Conservation (phyloP, 768 basidiomycete genomes). For the Pisolithus microcarpus region DNA sequence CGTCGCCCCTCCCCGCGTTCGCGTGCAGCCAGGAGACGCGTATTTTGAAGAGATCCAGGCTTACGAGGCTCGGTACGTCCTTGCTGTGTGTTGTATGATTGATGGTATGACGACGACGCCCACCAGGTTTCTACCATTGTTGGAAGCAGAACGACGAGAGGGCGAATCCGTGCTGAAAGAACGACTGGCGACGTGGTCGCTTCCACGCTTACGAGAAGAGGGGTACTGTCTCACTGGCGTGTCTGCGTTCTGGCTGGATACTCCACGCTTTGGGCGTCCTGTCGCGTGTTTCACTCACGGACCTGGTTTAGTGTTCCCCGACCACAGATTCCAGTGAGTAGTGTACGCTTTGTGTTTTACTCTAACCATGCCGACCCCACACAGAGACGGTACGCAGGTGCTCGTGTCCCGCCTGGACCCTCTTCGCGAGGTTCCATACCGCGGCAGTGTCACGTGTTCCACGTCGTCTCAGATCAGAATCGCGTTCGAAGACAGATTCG, state of each 20-base stretch:
- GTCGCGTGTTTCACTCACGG: conserved; percentile 61
- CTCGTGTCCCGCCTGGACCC: conserved; percentile 61
- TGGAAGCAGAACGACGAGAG: conserved; percentile 57
- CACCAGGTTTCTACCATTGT: conserved; percentile 40
- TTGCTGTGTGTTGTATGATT: background rate
- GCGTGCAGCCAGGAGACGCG: conserved; percentile 31
- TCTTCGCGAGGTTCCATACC: conserved; percentile 42
- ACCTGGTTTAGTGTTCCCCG: conserved; percentile 54
- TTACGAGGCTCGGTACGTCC: conserved; percentile 49
- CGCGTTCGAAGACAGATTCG: conserved; percentile 47
- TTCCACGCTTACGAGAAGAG: conserved; percentile 52
- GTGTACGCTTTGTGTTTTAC: no score
- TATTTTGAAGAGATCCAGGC: conserved; percentile 44
- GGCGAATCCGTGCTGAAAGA: conserved; percentile 52
- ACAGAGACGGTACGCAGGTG: conserved; percentile 64
- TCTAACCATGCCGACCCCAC: background rate
- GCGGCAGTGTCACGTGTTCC: conserved; percentile 48
- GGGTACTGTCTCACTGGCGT: conserved; percentile 68
- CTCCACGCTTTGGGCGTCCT: conserved; percentile 55
- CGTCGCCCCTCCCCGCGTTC: conserved; percentile 28
- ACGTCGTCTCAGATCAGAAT: conserved; percentile 50
- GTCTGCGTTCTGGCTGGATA: conserved; percentile 60
- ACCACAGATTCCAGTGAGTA: conserved; percentile 65
- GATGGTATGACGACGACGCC: background rate
- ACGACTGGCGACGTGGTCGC: conserved; percentile 62